Evolutionary conservation across 1,284 basidiomycete species (phyloP), one percentile per base, ranked within the genome.

Genomic region (Ustilago lituana): DNA sequence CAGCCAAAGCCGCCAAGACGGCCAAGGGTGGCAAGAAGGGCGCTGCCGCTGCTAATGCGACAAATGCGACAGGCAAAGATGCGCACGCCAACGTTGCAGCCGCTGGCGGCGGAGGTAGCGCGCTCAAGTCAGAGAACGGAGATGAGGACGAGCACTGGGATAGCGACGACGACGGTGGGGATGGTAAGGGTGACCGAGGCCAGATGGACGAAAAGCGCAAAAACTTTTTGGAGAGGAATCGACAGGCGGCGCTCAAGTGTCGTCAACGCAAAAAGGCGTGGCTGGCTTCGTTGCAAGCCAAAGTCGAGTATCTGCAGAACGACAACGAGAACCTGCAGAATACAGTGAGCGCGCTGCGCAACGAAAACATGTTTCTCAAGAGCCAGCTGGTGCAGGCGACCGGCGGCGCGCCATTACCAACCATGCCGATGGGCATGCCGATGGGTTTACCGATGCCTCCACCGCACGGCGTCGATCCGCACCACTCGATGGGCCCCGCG

Each of bases 221-320:
- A 40, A 78, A 76, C 58, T 81, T 81, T 35, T 41, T 81, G 27
- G 79, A 81, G 40, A 72, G 79, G 31, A 81, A 81, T 37, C 74
- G 79, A 14, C 78, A 81, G 51, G 95, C 95, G 58, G 95, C 95
- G 4, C 88, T 98, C 78, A 98, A 98, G 84, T 98, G 96, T 83
- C 91, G 95, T 35, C 95, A 98, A 82, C 89, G 95, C 54, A 98
- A 98, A 84, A 98, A 98, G 84, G 93, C 93, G 6, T 98, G 96
- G 95, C 87, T 98, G 23, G 87, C 89, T 22, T 90, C 93, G 71
- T 85, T 98, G 17, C 95, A 98, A 83, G 89, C 90, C 50, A 95
- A 95, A 80, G 92, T 94, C 81, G 94, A 98, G 82, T 92, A 87
- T 71, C 87, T 98, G 26, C 86, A 87, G 26, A 89, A 90, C 71